A percentile compares a stretch with the other conserved stretches of the same genome.
Conservation (phyloP, 495 filamentous ascomycete species). For the Pyrenula aspistea region DNA sequence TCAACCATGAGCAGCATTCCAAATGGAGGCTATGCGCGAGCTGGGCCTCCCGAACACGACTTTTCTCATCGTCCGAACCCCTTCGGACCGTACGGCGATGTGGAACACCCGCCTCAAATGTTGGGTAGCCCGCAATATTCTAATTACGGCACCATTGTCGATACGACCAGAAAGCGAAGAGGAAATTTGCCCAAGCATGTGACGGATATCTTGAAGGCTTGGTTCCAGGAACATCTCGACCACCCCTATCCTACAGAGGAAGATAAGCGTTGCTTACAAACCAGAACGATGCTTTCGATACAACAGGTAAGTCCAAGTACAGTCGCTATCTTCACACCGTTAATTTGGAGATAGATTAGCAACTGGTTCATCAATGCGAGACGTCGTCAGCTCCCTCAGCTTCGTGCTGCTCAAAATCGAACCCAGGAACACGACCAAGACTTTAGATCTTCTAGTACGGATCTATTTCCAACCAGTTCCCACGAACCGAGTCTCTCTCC, state of each 20-base stretch:
- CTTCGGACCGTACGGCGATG: conserved; percentile 1
- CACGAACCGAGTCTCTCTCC: background rate
- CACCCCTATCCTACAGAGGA: conserved; percentile 88
- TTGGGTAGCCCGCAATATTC: conserved; percentile 17
- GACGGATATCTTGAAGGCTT: conserved; percentile 67
- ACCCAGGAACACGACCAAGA: background rate
- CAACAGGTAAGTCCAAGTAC: conserved; percentile 48
- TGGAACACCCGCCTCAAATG: background rate
- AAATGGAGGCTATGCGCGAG: conserved; percentile 10
- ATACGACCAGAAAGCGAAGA: conserved; percentile 47
- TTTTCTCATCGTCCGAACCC: background rate
- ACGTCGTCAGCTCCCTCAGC: conserved; percentile 58
- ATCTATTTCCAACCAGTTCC: background rate
- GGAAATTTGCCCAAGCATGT: conserved; percentile 83
- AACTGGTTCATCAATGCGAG: conserved; percentile 97
- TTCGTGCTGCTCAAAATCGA: conserved; percentile 36
- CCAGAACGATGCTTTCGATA: conserved; percentile 62
- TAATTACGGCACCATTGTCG: conserved; percentile 33
- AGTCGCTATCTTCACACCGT: background rate
- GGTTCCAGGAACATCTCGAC: conserved; percentile 64
- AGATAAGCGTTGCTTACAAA: conserved; percentile 74
- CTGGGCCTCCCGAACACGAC: background rate
- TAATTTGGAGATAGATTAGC: conserved; percentile 47
- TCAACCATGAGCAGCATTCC: conserved; percentile 9
- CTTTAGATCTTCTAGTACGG: background rate